Percentiles rank a stretch among this genome's conserved stretches.
These are phyloP conservation scores for Amylostereum areolatum DNA, from an alignment of 1,284 basidiomycete genomes.

Conservation along the genomic window DNA sequence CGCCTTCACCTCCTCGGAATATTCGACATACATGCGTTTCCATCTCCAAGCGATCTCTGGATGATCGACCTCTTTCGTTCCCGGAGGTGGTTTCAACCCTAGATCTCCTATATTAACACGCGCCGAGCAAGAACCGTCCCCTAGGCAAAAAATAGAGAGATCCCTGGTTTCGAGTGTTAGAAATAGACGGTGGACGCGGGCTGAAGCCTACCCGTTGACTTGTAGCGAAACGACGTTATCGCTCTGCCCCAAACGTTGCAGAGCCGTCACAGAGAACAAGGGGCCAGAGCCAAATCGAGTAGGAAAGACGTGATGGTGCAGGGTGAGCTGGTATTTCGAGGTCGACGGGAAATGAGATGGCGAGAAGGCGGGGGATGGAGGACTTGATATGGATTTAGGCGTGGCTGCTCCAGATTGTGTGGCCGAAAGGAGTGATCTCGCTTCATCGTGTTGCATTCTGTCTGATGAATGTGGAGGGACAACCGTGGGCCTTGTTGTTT, in stretches of 20 bases:
- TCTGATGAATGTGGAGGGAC: background rate
- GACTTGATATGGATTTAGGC: slow-evolving; percentile 10
- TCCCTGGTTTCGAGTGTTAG: too few species aligned
- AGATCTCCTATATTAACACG: slow-evolving; percentile 11
- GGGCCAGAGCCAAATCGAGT: slow-evolving; percentile 33
- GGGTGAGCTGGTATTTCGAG: too few species aligned
- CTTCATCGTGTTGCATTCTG: background rate
- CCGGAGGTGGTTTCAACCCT: slow-evolving; percentile 5
- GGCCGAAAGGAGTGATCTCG: background rate
- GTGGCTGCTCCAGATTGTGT: background rate
- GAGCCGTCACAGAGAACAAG: slow-evolving; percentile 32
- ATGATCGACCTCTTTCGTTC: slow-evolving; percentile 9
- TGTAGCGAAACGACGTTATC: slow-evolving; percentile 45
- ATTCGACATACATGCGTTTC: slow-evolving; percentile 34
- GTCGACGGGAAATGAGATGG: slow-evolving; percentile 7
- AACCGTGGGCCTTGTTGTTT: slow-evolving; percentile 12
- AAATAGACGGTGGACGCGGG: too few species aligned
- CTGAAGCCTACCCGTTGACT: slow-evolving; percentile 46
- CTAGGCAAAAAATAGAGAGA: slow-evolving; percentile 18
- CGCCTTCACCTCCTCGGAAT: slow-evolving; percentile 39
- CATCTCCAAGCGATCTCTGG: slow-evolving; percentile 42
- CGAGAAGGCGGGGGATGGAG: slow-evolving; percentile 33
- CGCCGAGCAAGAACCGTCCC: slow-evolving; percentile 20
- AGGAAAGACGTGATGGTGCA: slow-evolving; percentile 50
- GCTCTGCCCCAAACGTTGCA: slow-evolving; percentile 37